These are phyloP conservation scores for Primulina huaijiensis DNA, from an alignment of 257 asterid species.

Conservation along the genomic window DNA sequence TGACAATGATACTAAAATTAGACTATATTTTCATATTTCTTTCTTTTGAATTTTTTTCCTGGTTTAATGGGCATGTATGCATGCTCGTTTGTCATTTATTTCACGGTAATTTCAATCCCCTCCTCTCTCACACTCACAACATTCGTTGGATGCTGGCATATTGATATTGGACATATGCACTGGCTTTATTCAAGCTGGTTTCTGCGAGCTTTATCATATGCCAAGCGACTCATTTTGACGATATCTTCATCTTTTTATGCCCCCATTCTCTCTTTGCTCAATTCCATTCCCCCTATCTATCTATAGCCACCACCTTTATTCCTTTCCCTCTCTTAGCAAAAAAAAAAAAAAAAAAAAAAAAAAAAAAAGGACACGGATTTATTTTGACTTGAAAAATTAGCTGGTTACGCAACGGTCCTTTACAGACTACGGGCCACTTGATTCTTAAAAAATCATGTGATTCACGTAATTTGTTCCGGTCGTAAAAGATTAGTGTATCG, in stretches of 20 bases:
- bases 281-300: background rate
- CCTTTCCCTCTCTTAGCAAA: background rate
- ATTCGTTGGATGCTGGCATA: background rate
- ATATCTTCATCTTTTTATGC: background rate
- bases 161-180: background rate
- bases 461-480: too few relatives aligned
- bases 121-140: background rate
- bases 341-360: too few relatives aligned
- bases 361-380: too few relatives aligned
- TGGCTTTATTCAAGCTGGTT: background rate
- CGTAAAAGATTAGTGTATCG: too few relatives aligned
- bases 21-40: too few relatives aligned
- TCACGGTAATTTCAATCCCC: background rate
- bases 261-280: background rate
- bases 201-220: background rate
- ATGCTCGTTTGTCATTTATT: too few relatives aligned
- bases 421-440: too few relatives aligned
- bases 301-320: background rate
- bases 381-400: too few relatives aligned
- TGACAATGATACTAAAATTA: background rate
- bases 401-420: too few relatives aligned
- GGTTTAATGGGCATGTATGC: background rate
- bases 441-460: too few relatives aligned
- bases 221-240: background rate
- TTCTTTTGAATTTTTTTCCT: background rate